Evolutionary conservation across 2,329 filamentous ascomycete species (phyloP), one percentile per base, ranked within the genome.

Genomic region (Didymella lethalis): DNA sequence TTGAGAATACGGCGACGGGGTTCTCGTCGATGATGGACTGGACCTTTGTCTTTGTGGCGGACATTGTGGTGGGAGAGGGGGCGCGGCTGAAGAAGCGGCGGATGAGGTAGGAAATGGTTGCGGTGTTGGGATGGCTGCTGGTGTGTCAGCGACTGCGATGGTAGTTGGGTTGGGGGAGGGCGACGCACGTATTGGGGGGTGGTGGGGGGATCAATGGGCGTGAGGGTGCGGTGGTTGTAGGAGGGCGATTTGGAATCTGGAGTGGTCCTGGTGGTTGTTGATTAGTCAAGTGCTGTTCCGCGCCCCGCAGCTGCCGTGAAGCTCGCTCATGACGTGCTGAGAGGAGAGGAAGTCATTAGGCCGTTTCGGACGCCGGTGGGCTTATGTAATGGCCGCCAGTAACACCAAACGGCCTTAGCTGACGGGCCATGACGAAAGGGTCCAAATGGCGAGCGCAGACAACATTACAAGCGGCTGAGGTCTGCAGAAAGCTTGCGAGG

Each of bases 1-100:
- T 99, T 81, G 90, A 93, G 86, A 99, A 99, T 77, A 99, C 91
- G 72, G 95, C 89, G 78, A 97, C 93, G 71, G 87, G 81, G 82
- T 97, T 95, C 75, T 93, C 88, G 80, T 95, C 87, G 79, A 98
- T 97, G 81, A 97, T 88, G 74, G 83, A 79, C 80, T 97, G 88
- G 62, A 91, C 91, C 81, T 96, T 96, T 64, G 86, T 84, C 81
- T 91, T 92, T 74, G 92, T 91, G 76, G 90, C 87, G 74, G 91
- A 88, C 91, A 96, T 96, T 72, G 81, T 86, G 80, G 86, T 83
- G 69, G 90, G 83, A 62, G 79, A 83, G 67, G 83, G 76, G 63
- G 82, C 76, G 67, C 80, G 80, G 78, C 84, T 82, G 75, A 96
- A 95, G 76, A 96, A 84, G 75, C 86, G 84, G 74, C 88, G 85